Evolutionary conservation across 257 asterid genomes (phyloP).

Genomic region (Ilex asprella): DNA sequence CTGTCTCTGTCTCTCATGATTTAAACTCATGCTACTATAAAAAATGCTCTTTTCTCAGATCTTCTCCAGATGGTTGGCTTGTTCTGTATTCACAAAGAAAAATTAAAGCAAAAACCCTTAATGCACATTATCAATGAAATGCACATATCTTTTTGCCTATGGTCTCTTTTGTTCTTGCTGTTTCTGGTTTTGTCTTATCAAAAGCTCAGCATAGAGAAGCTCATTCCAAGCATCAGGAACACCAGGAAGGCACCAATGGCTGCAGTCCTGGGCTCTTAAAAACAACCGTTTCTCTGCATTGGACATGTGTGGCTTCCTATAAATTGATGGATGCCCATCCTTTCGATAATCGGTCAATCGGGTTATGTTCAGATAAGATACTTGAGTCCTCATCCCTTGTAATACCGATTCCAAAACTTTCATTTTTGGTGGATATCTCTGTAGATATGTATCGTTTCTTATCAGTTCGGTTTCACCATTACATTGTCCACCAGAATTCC

Average conservation of each 20-base stretch:
- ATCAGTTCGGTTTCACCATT: conserved; percentile 65
- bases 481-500: conserved; percentile 77
- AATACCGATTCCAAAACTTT: conserved; percentile 39
- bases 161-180: conserved; percentile 15
- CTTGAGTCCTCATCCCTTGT: conserved; percentile 48
- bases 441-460: conserved; percentile 47
- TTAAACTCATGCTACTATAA: background rate
- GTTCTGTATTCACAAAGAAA: conserved; percentile 13
- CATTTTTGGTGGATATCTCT: conserved; percentile 53
- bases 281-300: conserved; percentile 33
- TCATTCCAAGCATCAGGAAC: conserved; percentile 79
- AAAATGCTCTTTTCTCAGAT: conserved; percentile 12
- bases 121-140: conserved; percentile 22
- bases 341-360: conserved; percentile 59
- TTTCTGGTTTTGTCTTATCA: conserved; percentile 32
- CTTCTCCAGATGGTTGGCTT: conserved; percentile 18
- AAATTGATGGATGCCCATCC: conserved; percentile 70
- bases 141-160: conserved; percentile 12
- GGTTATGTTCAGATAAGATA: conserved; percentile 53
- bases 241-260: conserved; percentile 86
- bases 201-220: conserved; percentile 46
- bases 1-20: conserved; percentile 1
- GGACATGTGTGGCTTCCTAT: conserved; percentile 32
- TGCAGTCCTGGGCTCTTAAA: conserved; percentile 49
- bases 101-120: conserved; percentile 7